These are phyloP conservation scores for Malbranchea cinnamomea DNA, from an alignment of 2,329 filamentous ascomycete genomes.

Conservation along the genomic window DNA sequence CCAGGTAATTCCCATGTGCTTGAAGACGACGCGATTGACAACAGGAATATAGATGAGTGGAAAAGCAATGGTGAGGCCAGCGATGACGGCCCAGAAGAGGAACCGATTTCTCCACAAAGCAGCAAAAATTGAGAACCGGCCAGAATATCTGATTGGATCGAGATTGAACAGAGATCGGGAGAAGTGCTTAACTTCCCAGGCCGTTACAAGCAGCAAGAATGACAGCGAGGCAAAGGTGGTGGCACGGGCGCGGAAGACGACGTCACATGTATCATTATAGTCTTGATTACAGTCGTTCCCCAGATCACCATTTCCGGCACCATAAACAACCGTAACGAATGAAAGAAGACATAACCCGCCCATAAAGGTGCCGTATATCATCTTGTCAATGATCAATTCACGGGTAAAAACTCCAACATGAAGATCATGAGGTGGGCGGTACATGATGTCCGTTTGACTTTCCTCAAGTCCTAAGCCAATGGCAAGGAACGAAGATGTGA, in stretches of 20 bases:
- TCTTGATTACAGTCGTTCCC: slow-evolving; percentile 40
- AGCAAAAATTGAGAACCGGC: slow-evolving; percentile 46
- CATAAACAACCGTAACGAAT: slow-evolving; percentile 26
- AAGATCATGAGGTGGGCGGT: slow-evolving; percentile 56
- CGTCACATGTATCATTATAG: slow-evolving; percentile 34
- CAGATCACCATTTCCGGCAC: slow-evolving; percentile 28
- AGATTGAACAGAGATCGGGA: slow-evolving; percentile 59
- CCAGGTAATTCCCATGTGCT: slow-evolving; percentile 50
- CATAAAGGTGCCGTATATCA: slow-evolving; percentile 32
- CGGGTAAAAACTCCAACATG: slow-evolving; percentile 27
- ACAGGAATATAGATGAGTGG: slow-evolving; percentile 52
- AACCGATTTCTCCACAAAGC: slow-evolving; percentile 59
- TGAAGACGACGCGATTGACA: slow-evolving; percentile 48
- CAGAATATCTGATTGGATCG: slow-evolving; percentile 38
- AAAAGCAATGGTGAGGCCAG: slow-evolving; percentile 41
- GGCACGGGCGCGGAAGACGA: slow-evolving; percentile 52
- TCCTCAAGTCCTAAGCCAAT: slow-evolving; percentile 72
- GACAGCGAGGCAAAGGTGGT: slow-evolving; percentile 61
- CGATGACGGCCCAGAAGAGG: slow-evolving; percentile 48
- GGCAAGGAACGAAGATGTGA: slow-evolving; percentile 72
- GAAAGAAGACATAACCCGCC: slow-evolving; percentile 27
- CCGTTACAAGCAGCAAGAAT: slow-evolving; percentile 59
- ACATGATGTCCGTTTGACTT: slow-evolving; percentile 62
- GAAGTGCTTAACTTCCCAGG: slow-evolving; percentile 65
- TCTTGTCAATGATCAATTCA: slow-evolving; percentile 27